phyloP scores from a whole-genome alignment of 192 early-diverging fungal species.

The Oehlia diaphana region DNA sequence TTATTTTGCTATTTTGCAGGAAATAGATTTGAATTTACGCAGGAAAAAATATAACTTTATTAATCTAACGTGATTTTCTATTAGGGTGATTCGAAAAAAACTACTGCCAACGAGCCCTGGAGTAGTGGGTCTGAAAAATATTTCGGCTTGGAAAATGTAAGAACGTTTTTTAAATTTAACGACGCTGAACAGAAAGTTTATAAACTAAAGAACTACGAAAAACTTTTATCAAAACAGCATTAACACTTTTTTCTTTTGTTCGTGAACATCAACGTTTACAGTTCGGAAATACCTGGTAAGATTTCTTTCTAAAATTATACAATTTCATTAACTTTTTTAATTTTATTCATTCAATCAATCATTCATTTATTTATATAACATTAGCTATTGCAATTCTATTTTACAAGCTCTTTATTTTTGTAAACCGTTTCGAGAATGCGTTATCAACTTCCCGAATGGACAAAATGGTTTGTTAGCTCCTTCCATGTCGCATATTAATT shows the following conservation, averaged over 20 bases:
- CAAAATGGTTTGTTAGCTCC: conserved; percentile 5
- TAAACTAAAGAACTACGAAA: neutral
- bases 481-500: conserved; percentile 24
- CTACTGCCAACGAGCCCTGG: conserved; percentile 12
- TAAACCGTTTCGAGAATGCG: conserved; percentile 90
- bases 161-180: neutral
- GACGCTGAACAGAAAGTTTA: neutral
- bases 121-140: conserved; percentile 26
- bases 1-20: neutral
- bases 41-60: neutral
- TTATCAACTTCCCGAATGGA: conserved; percentile 70
- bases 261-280: neutral
- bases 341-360: neutral
- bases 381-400: conserved; percentile 93
- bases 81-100: conserved; percentile 4
- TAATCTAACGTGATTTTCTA: neutral
- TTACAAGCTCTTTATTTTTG: conserved; percentile 96
- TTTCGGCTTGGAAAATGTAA: conserved; percentile 31
- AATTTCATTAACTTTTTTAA: neutral
- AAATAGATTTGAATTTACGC: neutral
- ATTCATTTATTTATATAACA: neutral
- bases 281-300: conserved; percentile 31
- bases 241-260: neutral
- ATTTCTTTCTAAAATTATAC: neutral
- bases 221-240: neutral